Conservation (phyloP, 768 basidiomycete species). For the Rhodotorula kratochvilovae region DNA sequence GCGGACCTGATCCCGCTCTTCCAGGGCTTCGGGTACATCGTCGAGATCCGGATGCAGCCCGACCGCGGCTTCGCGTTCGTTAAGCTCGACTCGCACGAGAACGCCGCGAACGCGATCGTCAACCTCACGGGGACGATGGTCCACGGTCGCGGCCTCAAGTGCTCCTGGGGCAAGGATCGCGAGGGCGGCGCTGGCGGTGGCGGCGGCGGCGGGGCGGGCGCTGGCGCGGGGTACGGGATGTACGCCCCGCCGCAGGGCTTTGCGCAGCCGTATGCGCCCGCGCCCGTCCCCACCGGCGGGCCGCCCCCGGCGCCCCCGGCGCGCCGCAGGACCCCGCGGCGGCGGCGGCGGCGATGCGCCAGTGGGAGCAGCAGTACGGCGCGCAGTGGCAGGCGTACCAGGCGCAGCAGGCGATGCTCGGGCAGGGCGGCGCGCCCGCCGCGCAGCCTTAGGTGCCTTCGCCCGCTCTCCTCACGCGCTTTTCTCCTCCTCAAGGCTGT, state of each 20-base stretch:
- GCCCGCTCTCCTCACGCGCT: not conserved
- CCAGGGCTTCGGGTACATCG: conserved; percentile 96
- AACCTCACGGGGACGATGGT: conserved; percentile 96
- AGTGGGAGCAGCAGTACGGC: conserved; percentile 69
- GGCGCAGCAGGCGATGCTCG: conserved; percentile 5
- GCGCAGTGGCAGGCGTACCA: conserved; percentile 56
- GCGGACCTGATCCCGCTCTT: conserved; percentile 96
- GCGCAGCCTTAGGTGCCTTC: not conserved
- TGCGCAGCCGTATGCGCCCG: not conserved
- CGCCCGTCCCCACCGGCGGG: conserved; percentile 50
- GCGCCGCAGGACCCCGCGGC: conserved; percentile 39
- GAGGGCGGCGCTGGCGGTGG: conserved; percentile 6
- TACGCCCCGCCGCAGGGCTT: not conserved
- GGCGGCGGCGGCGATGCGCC: conserved; percentile 19
- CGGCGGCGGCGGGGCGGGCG: not conserved
- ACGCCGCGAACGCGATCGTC: conserved; percentile 95
- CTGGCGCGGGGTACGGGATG: not conserved
- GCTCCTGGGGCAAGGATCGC: conserved; percentile 93
- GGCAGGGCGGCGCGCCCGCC: not conserved
- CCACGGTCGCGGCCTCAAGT: conserved; percentile 94
- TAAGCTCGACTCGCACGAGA: conserved; percentile 96
- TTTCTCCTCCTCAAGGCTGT: not conserved
- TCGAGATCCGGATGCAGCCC: conserved; percentile 98
- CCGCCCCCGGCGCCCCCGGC: conserved; percentile 44
- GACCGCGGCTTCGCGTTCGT: conserved; percentile 99